Evolutionary conservation across 306 rosid species (phyloP).

Genomic region (Ziziphus jujuba): DNA sequence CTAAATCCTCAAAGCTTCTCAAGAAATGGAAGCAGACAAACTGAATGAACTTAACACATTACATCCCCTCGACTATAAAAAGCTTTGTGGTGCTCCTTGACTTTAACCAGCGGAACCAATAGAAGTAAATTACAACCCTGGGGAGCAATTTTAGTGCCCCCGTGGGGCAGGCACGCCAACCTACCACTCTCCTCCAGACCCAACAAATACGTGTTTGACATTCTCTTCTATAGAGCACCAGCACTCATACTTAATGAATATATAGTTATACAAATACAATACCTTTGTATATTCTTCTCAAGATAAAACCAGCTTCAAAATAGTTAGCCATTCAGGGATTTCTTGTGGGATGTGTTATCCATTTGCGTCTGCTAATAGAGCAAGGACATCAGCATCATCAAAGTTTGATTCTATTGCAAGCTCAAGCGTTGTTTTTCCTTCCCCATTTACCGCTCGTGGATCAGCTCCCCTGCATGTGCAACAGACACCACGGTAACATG

Average conservation of each 20-base stretch:
- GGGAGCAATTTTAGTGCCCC: slow-evolving; percentile 40
- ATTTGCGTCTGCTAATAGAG: slow-evolving; percentile 58
- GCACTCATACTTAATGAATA: slow-evolving; percentile 47
- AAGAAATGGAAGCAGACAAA: slow-evolving; percentile 58
- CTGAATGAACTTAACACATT: slow-evolving; percentile 43
- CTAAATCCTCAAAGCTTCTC: slow-evolving; percentile 61
- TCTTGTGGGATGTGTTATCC: slow-evolving; percentile 46
- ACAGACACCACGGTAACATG: slow-evolving; percentile 17
- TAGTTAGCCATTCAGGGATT: slow-evolving; percentile 29
- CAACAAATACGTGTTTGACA: slow-evolving; percentile 37
- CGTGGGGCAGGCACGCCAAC: slow-evolving; percentile 67
- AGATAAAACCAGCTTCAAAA: slow-evolving; percentile 29
- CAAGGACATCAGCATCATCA: slow-evolving; percentile 58
- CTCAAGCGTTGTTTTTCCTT: slow-evolving; percentile 81
- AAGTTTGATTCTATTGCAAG: slow-evolving; percentile 69
- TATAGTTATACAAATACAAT: slow-evolving; percentile 68
- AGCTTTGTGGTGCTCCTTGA: slow-evolving; percentile 34
- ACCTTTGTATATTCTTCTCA: slow-evolving; percentile 33
- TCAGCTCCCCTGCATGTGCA: slow-evolving; percentile 81
- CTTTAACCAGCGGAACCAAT: slow-evolving; percentile 54
- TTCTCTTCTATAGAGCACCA: slow-evolving; percentile 45
- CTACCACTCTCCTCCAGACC: slow-evolving; percentile 64
- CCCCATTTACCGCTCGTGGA: slow-evolving; percentile 75
- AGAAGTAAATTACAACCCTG: slow-evolving; percentile 45
- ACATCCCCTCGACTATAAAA: slow-evolving; percentile 41